phyloP scores from a whole-genome alignment of 2,329 filamentous ascomycete species.

The Colletotrichum sidae region DNA sequence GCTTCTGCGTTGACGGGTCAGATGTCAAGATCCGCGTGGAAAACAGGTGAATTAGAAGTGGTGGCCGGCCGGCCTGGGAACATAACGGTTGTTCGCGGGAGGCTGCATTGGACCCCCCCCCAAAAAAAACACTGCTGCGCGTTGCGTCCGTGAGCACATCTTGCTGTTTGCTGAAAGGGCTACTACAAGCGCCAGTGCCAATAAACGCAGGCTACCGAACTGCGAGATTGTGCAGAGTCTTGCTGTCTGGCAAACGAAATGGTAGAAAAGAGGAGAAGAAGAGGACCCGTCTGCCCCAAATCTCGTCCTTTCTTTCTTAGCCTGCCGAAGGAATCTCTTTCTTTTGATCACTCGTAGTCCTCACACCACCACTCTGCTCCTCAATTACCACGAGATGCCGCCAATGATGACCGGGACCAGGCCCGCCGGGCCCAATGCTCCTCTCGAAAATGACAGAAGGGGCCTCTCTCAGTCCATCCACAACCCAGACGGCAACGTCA shows the following conservation, averaged over 20 bases:
- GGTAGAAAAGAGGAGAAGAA: neutral
- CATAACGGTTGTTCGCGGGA: constrained; percentile 4
- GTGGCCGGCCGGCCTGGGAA: neutral
- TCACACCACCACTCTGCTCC: neutral
- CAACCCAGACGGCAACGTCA: constrained; percentile 13
- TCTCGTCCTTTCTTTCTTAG: no score
- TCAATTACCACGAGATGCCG: neutral
- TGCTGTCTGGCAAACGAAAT: constrained; percentile 5
- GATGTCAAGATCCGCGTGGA: constrained; percentile 81
- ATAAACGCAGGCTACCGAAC: constrained; percentile 13
- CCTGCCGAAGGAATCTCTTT: no score
- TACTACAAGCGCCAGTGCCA: constrained; percentile 3
- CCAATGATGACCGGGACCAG: neutral
- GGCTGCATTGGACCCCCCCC: constrained; percentile 1
- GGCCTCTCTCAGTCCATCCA: constrained; percentile 36
- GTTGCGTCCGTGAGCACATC: neutral
- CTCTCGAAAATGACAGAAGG: constrained; percentile 1
- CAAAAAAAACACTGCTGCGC: neutral
- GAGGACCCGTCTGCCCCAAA: no score
- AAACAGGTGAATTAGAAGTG: constrained; percentile 43
- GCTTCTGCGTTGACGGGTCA: constrained; percentile 82
- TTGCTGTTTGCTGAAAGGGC: constrained; percentile 6
- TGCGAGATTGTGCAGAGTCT: neutral
- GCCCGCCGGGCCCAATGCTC: neutral
- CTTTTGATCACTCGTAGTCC: neutral